Percentiles rank a stretch among this genome's conserved stretches.
Evolutionary conservation across 1,139 yeast species (phyloP).

Genomic region (Saccharomyces hybrid): DNA sequence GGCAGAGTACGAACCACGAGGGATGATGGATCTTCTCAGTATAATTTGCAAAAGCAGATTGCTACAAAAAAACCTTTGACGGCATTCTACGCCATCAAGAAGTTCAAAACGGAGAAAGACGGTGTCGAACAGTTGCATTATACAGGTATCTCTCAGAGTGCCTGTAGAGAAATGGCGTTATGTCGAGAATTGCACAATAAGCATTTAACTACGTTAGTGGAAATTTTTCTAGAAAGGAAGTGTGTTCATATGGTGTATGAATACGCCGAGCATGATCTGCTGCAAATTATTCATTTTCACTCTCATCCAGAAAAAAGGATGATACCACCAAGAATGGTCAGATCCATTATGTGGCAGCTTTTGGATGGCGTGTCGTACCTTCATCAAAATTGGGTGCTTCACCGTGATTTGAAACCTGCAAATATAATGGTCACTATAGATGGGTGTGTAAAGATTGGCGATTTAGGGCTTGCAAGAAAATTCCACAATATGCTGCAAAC

Average conservation of each 20-base stretch:
- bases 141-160: slow-evolving; percentile 94
- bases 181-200: slow-evolving; percentile 81
- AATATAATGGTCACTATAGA: slow-evolving; percentile 89
- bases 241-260: slow-evolving; percentile 92
- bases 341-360: slow-evolving; percentile 86
- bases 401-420: slow-evolving; percentile 94
- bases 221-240: slow-evolving; percentile 83
- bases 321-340: slow-evolving; percentile 69
- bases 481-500: slow-evolving; percentile 87
- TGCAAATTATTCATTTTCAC: slow-evolving; percentile 90
- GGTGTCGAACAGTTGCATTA: slow-evolving; percentile 80
- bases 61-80: slow-evolving; percentile 16
- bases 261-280: slow-evolving; percentile 88
- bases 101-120: slow-evolving; percentile 89
- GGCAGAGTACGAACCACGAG: slow-evolving; percentile 1
- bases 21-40: slow-evolving; percentile 2
- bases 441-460: slow-evolving; percentile 93
- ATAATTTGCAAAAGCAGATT: neutral
- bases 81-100: slow-evolving; percentile 70
- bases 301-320: slow-evolving; percentile 79
- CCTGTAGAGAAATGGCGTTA: slow-evolving; percentile 91
- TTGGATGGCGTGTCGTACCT: slow-evolving; percentile 83
- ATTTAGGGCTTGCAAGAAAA: slow-evolving; percentile 86
- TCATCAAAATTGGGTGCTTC: slow-evolving; percentile 94
- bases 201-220: slow-evolving; percentile 72